phyloP scores from a whole-genome alignment of 2,329 filamentous ascomycete genomes.

The Colletotrichum sp. region DNA sequence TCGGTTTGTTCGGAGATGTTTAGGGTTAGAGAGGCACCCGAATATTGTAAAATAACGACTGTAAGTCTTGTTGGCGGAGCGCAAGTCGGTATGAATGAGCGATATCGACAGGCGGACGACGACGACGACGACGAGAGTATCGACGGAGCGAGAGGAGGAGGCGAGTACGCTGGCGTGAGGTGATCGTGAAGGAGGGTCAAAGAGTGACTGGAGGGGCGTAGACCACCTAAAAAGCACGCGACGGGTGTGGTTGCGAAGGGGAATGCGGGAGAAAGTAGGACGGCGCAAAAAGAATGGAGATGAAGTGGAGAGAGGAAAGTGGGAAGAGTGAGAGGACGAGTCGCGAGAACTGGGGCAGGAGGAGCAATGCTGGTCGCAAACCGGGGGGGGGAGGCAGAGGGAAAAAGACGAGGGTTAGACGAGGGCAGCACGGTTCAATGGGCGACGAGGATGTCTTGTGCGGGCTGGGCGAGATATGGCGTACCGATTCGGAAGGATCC shows the following conservation, averaged over 20 bases:
- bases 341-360: background rate
- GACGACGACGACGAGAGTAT: background rate
- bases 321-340: constrained; percentile 5
- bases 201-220: constrained; percentile 17
- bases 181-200: constrained; percentile 1
- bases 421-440: constrained; percentile 7
- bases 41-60: background rate
- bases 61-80: background rate
- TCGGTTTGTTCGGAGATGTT: background rate
- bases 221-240: constrained; percentile 16
- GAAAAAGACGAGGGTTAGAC: background rate
- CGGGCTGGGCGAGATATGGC: background rate
- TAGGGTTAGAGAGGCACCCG: background rate
- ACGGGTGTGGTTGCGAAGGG: background rate
- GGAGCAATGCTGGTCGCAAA: background rate
- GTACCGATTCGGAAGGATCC: constrained; percentile 19
- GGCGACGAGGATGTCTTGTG: background rate
- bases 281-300: constrained; percentile 19
- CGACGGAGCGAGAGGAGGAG: background rate
- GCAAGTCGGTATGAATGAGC: constrained; percentile 8
- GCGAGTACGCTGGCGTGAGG: constrained; percentile 1
- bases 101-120: constrained; percentile 9
- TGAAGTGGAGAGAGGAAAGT: constrained; percentile 15
- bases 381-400: background rate
- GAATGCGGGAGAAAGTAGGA: constrained; percentile 10